A percentile compares a stretch with the other conserved stretches of the same genome.
These are phyloP conservation scores for Puccinia polysora DNA, from an alignment of 1,284 basidiomycete species.

Conservation along the genomic window DNA sequence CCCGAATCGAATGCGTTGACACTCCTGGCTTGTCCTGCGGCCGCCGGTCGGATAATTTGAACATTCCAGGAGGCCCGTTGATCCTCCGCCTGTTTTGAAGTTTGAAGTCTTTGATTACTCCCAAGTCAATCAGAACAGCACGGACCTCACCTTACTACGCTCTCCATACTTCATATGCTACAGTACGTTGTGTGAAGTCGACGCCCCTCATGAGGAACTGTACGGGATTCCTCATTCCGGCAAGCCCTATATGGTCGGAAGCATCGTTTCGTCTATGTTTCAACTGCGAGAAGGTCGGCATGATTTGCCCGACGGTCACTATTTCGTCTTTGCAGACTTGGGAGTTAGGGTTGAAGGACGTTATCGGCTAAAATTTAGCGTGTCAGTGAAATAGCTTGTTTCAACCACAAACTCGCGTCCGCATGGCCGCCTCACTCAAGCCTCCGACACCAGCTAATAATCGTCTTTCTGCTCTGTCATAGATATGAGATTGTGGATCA, in stretches of 20 bases:
- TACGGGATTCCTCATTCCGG: constrained; percentile 91
- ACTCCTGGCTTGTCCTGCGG: constrained; percentile 18
- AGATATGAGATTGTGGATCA: constrained; percentile 26
- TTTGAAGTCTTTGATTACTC: constrained; percentile 74
- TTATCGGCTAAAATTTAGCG: constrained; percentile 76
- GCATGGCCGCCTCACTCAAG: neutral
- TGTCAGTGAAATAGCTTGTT: constrained; percentile 60
- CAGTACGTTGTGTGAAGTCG: constrained; percentile 61
- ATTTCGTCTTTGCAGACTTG: constrained; percentile 54
- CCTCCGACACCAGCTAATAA: neutral
- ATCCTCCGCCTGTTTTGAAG: constrained; percentile 94
- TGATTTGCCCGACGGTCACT: constrained; percentile 61
- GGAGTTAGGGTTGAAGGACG: constrained; percentile 71
- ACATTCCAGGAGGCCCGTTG: constrained; percentile 72
- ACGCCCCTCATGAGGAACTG: constrained; percentile 72
- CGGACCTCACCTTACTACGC: constrained; percentile 58
- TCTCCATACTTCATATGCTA: constrained; percentile 95
- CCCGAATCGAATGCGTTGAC: neutral
- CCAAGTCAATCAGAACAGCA: constrained; percentile 38
- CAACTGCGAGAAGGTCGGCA: constrained; percentile 78
- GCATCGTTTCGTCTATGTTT: constrained; percentile 85
- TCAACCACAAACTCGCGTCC: neutral
- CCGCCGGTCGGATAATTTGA: neutral
- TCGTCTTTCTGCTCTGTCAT: neutral
- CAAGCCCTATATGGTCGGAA: constrained; percentile 79